Evolutionary conservation across 2,329 filamentous ascomycete genomes (phyloP), one percentile per base, ranked within the genome.

Genomic region (Tolypocladium capitatum): DNA sequence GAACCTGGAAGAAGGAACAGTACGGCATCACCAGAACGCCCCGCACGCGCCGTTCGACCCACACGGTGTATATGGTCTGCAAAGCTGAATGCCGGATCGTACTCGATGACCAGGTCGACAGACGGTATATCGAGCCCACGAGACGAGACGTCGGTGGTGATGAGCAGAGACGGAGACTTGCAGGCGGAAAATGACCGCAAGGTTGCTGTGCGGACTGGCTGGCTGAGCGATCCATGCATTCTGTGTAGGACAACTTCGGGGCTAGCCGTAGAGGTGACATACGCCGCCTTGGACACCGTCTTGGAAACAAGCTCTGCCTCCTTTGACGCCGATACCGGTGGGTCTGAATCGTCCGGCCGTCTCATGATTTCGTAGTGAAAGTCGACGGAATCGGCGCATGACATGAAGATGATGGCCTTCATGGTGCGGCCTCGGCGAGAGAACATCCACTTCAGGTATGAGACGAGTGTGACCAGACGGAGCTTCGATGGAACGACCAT

Each of bases 371-470:
- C 85, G 62, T 89, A 97, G 63, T 97, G 91, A 58, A 96, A 98
- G 62, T 98, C 89, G 50, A 97, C 92, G 1, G 88, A 92, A 63
- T 98, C 92, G 20, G 92, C 90, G 59, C 92, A 98, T 11, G 91
- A 95, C 44, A 98, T 86, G 68, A 98, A 98, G 33, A 98, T 75
- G 51, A 98, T 96, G 21, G 85, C 86, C 66, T 98, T 97, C 86
- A 94, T 96, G 18, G 94, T 86, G 1, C 87, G 88, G 0, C 89
- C 91, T 63, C 85, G 86, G 18, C 90, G 78, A 49, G 87, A 83
- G 64, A 98, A 97, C 0, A 89, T 82, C 18, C 88, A 82, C 62
- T 91, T 94, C 49, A 98, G 72, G 31, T 90, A 78, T 1, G 87
- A 84, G 27, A 89, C 81, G 20, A 98, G 74, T 0, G 91, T 90